Evolutionary conservation across 352 stramenopile species (phyloP), one percentile per base, ranked within the genome.

Genomic region (Phytophthora tentaculata): DNA sequence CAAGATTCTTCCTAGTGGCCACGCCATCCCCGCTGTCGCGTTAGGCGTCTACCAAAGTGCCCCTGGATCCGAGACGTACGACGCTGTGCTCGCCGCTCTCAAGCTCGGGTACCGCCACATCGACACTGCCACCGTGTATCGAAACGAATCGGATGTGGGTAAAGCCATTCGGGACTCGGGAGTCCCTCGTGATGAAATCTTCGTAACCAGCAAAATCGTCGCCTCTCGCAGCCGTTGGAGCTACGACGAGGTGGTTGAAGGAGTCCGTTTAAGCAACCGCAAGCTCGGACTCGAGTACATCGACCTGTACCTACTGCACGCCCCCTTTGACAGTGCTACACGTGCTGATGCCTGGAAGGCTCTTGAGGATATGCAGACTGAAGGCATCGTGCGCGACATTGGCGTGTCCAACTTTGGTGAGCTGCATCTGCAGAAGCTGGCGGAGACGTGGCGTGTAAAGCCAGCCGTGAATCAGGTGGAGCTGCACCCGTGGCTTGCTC

Each of bases 361-460:
- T 9, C 74, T 92, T 10, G 76, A 88, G 44, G 81, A 89, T 56
- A 45, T 83, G 49, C 72, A 86, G 57, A 14, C 16, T 0, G 62
- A 83, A 28, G 91, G 91, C 14, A 61, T 92, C 22, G 78, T 94
- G 57, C 73, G 77, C 23, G 85, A 95, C 57, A 94, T 96, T 56
- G 91, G 93, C 47, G 90, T 98, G 29, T 96, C 83, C 35, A 98
- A 98, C 66, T 97, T 97, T 77, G 77, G 84, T 3, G 64, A 86
- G 26, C 64, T 68, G 19, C 90, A 98, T 69, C 20, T 68, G 57
- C 51, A 59, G 37, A 89, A 90, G 58, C 70, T 98, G 0, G 79
- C 90, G 53, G 51, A 87, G 59, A 83, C 85, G 13, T 77, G 61
- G 57, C 66, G 73, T 24, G 79, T 84, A 16, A 82, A 82, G 37